Evolutionary conservation across 495 filamentous ascomycete genomes (phyloP).

Genomic region (Penicillium dipodomyicola): DNA sequence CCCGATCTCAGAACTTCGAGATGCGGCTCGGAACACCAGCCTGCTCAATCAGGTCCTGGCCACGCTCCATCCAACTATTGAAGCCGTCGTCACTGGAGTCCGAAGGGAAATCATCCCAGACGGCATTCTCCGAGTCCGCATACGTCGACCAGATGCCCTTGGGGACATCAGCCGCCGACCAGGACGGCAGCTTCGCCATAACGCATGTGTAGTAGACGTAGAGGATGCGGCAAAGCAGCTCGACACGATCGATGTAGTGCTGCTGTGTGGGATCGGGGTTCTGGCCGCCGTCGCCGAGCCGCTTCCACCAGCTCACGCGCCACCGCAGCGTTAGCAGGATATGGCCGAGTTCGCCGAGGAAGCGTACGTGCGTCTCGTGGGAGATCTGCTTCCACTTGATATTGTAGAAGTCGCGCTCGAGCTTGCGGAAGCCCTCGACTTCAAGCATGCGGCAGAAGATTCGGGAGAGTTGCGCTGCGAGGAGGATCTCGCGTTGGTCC

Average conservation of each 20-base stretch:
- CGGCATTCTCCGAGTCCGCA: conserved; percentile 42
- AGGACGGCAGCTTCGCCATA: conserved; percentile 46
- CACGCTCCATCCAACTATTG: conserved; percentile 41
- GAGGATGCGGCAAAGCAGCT: conserved; percentile 47
- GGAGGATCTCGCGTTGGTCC: conserved; percentile 44
- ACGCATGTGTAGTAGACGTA: conserved; percentile 53
- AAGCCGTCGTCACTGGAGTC: conserved; percentile 46
- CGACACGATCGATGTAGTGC: conserved; percentile 48
- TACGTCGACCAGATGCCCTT: conserved; percentile 48
- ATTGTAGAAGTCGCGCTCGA: conserved; percentile 52
- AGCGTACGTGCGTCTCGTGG: conserved; percentile 43
- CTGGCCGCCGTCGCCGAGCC: conserved; percentile 45
- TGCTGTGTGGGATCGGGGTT: conserved; percentile 43
- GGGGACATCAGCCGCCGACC: conserved; percentile 39
- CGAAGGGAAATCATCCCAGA: conserved; percentile 48
- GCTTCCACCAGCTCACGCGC: conserved; percentile 52
- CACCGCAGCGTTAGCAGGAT: conserved; percentile 50
- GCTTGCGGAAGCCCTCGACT: conserved; percentile 50
- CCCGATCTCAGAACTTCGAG: conserved; percentile 24
- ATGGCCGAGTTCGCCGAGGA: conserved; percentile 44
- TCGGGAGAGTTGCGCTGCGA: conserved; percentile 48
- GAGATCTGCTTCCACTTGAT: conserved; percentile 52
- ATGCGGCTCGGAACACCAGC: conserved; percentile 41
- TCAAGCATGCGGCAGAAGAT: conserved; percentile 52
- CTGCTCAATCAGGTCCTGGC: conserved; percentile 44